These are phyloP conservation scores for Xylaria sp. DNA, from an alignment of 2,329 filamentous ascomycete genomes.

Conservation along the genomic window DNA sequence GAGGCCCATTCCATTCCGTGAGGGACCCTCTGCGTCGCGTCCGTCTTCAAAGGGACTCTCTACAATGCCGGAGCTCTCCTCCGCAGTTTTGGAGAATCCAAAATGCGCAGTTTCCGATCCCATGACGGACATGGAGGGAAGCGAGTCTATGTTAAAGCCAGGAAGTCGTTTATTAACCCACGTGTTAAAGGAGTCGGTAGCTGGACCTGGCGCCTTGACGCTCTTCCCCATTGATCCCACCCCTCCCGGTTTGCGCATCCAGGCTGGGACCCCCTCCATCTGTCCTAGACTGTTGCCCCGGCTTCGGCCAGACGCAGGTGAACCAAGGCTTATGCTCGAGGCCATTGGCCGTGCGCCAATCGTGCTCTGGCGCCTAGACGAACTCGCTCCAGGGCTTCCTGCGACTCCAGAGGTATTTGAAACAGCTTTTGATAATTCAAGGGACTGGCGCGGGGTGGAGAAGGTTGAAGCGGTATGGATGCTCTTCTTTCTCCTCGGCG, in stretches of 20 bases:
- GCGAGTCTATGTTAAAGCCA: conserved; percentile 75
- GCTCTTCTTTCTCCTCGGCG: conserved; percentile 89
- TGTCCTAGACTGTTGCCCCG: conserved; percentile 48
- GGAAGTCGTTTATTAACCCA: conserved; percentile 88
- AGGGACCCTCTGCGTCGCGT: conserved; percentile 54
- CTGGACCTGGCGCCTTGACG: conserved; percentile 81
- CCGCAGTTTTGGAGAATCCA: conserved; percentile 58
- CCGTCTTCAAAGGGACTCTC: conserved; percentile 64
- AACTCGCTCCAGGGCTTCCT: conserved; percentile 48
- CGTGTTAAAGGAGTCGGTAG: conserved; percentile 83
- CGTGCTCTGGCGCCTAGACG: conserved; percentile 49
- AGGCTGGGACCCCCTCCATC: conserved; percentile 57
- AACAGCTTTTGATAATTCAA: conserved; percentile 64
- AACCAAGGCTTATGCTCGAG: conserved; percentile 46
- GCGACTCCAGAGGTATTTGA: conserved; percentile 45
- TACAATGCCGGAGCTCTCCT: conserved; percentile 57
- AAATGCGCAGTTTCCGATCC: conserved; percentile 70
- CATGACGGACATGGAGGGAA: conserved; percentile 74
- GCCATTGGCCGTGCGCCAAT: conserved; percentile 43
- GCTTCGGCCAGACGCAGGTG: conserved; percentile 46
- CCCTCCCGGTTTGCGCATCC: conserved; percentile 86
- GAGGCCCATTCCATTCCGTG: conserved; percentile 66
- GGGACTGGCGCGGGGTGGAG: conserved; percentile 74
- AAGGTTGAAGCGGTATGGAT: conserved; percentile 71
- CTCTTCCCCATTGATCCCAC: conserved; percentile 83